Evolutionary conservation across 805 yeast genomes (phyloP), one percentile per base, ranked within the genome.

Genomic region (Barnettozyma californica): DNA sequence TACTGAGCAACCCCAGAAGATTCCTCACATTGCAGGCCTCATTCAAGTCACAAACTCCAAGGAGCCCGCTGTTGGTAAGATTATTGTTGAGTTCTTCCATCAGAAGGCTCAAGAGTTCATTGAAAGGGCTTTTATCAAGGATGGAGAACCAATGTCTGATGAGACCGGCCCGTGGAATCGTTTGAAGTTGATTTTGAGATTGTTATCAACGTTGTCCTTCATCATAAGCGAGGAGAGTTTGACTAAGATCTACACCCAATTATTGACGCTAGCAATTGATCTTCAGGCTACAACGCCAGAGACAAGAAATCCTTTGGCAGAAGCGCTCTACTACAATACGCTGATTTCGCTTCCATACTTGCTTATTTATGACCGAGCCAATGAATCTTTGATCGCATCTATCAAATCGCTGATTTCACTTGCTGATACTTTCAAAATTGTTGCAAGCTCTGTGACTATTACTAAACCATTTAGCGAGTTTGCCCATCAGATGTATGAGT

Each of bases 1-100:
- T 10, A 67, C 78, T 26, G 98, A 94, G 65, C 97, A 92, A 65
- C 98, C 99, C 0, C 96, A 91, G 53, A 94, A 91, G 63, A 77
- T 84, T 50, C 80, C 83, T 13, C 77, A 83, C n/a, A 66, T 92
- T 49, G 77, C 89, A 25, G 80, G 83, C 9, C 71, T 89, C 54
- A 68, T 90, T 5, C 75, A 83, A 58, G 70, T 82, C 20, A 81
- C 87, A 42, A 83, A 85, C 66, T 71, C 84, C 21, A 75, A 76
- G 50, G 81, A 80, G 64, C 75, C 78, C 33, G 69, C 77, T 35
- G 81, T 87, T 39, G 92, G 95, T 44, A 78, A 80, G 55, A 77
- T 78, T 44, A 77, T 87, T 11, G 66, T 88, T 21, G 90, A 84
- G 53, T 84, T 69, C 66, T 74, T 88, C 54, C 90, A 84, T 54